Base-by-base conservation (phyloP, 2,329 filamentous ascomycete species). In the Aspergillus brasiliensis region DNA sequence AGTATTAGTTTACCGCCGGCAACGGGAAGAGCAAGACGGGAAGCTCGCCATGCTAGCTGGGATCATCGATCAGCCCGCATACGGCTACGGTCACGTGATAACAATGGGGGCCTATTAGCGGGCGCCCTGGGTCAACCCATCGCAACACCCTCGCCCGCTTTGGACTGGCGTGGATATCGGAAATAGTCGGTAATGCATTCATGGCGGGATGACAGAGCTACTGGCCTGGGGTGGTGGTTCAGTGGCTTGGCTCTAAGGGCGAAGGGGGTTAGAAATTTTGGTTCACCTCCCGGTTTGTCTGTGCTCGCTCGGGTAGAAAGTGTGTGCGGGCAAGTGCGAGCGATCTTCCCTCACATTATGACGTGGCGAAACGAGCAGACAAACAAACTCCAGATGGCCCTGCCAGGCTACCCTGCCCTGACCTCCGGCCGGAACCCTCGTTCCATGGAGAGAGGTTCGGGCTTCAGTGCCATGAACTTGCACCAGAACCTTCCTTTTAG, bases 51-150 rank as follows among this genome's bases (percentile, higher is more conserved):
- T 48, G 46, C 62, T 59, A 60, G 48, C 61, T 63, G 60, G 62
- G 66, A 67, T 67, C 66, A 66, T 64, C 66, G 63, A 66, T 66
- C 61, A 61, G 60, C 64, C 64, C 66, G 66, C 66, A 67, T 67
- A 58, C 59, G 52, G 23, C 25, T 62, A 60, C 66, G 42, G 44
- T 67, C 66, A 67, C 62, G 66, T 67, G 66, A 67, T 8, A 0
- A 0, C 3, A 1, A 1, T n/a, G 3, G 21, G 15, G 28, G 61
- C 66, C 66, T 65, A 67, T 67, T 57, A 64, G 61, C 38, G 44
- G n/a, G 44, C 17, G 15, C 21, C 46, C 19, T 53, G 46, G 34
- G 17, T 51, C 21, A 47, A 56, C 44, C 60, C 59, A 62, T 64
- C 56, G 52, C 21, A 49, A 62, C 63, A 64, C 62, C 64, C 61